phyloP scores from a whole-genome alignment of 805 yeast genomes.

The Candida michaelii region DNA sequence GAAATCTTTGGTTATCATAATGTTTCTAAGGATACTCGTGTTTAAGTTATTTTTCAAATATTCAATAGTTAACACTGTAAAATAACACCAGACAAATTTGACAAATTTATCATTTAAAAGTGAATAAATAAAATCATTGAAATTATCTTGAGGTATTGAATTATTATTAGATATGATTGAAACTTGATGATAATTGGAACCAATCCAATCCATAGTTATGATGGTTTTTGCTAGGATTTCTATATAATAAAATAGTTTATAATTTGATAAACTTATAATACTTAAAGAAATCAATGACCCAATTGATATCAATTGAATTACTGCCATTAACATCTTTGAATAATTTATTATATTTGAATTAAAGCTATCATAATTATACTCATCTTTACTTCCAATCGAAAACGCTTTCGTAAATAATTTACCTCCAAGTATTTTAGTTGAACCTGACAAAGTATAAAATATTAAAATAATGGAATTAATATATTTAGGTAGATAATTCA shows the following conservation, averaged over 20 bases:
- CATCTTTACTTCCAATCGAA: constrained; percentile 15
- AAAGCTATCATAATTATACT: constrained; percentile 12
- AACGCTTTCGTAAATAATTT: constrained; percentile 21
- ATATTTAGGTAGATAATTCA: constrained; percentile 26
- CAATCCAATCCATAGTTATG: constrained; percentile 30
- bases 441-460: constrained; percentile 26
- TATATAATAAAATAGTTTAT: constrained; percentile 14
- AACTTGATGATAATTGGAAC: constrained; percentile 11
- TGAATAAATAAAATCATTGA: constrained; percentile 1
- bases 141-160: neutral
- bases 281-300: constrained; percentile 24
- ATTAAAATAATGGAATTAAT: constrained; percentile 16
- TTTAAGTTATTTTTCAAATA: constrained; percentile 8
- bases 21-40: neutral
- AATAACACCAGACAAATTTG: constrained; percentile 11
- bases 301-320: constrained; percentile 22
- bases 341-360: constrained; percentile 13
- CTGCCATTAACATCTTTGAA: constrained; percentile 17
- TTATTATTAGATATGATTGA: neutral
- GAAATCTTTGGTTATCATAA: constrained; percentile 9
- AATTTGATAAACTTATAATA: constrained; percentile 19
- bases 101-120: constrained; percentile 9
- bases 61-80: constrained; percentile 4
- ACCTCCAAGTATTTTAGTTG: constrained; percentile 30
- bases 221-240: constrained; percentile 31